Base-by-base conservation (phyloP, 1,284 basidiomycete genomes). In the Cutaneotrichosporon cutaneum region DNA sequence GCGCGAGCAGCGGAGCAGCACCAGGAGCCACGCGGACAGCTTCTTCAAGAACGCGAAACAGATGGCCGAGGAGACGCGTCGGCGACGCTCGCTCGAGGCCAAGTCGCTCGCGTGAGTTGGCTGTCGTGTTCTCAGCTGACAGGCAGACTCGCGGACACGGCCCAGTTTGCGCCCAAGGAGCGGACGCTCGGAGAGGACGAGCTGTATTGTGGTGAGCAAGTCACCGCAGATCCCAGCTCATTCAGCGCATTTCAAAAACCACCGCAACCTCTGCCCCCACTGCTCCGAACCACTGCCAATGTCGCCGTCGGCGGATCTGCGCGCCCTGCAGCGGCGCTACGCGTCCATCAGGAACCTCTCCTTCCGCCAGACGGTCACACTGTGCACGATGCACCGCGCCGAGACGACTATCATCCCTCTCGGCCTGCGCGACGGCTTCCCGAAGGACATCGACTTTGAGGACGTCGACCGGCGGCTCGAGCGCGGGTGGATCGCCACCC, bases 361-460 rank as follows among this genome's bases (percentile, higher is more conserved):
- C 32, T 44, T 51, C 30, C 50, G 26, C 24, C 45, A 45, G 26
- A 53, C 33, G 39, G 27, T 71, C 52, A 62, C 70, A 1, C 74
- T 72, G 33, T 79, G 77, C 62, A 47, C 61, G 1, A 62, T 66
- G 36, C 77, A 79, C 59, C 63, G 67, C 8, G 75, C 73, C 8
- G 73, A 78, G 62, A 68, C 70, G 0, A 63, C 55, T 0, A 57
- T 68, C 32, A 71, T 79, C 32, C 77, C 77, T 2, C 63, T 74
- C 3, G 77, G 77, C 5, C 45, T 65, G 21, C 69, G 67, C 10
- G 63, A 63, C 16, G 76, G 76, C 0, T 79, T 72, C 59, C 77
- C 76, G 1, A 26, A 47, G 7, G 42, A 47, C 0, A 69, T 79
- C 54, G 72, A 75, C 50, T 77, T 77, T 54, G 24, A 47, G 8